Evolutionary conservation across 257 asterid genomes (phyloP).

Genomic region (Ocimum tenuiflorum): DNA sequence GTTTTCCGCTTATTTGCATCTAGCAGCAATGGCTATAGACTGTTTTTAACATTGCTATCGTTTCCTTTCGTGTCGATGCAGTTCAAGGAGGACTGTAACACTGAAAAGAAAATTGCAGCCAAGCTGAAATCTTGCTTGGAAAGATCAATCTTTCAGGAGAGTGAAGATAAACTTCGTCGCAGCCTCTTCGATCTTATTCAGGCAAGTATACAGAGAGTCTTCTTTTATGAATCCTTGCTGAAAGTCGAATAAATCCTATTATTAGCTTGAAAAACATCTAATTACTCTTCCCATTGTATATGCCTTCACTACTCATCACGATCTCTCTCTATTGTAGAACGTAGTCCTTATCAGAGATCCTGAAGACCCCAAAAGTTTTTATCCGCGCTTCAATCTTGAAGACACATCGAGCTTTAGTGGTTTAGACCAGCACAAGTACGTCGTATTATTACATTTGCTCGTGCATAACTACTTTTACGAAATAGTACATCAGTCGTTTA

Average conservation of each 20-base stretch:
- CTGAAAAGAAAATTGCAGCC: constrained; percentile 75
- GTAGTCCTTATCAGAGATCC: constrained; percentile 79
- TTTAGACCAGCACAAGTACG: constrained; percentile 71
- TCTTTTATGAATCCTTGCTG: neutral
- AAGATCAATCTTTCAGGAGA: constrained; percentile 52
- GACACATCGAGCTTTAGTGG: constrained; percentile 69
- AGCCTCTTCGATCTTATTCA: constrained; percentile 75
- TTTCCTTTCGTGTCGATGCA: constrained; percentile 21
- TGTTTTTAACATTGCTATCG: too few species aligned
- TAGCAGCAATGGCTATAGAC: too few species aligned
- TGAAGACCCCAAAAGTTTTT: constrained; percentile 67
- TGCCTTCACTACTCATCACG: too few species aligned
- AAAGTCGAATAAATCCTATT: neutral
- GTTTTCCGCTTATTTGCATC: too few species aligned
- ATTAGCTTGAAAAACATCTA: neutral
- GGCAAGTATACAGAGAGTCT: constrained; percentile 37
- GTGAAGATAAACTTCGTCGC: constrained; percentile 59
- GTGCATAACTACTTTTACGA: neutral
- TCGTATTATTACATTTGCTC: neutral
- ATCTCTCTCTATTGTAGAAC: constrained; percentile 41
- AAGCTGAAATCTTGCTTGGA: constrained; percentile 63
- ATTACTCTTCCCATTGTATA: too few species aligned
- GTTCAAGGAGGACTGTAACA: constrained; percentile 89
- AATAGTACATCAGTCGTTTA: too few species aligned
- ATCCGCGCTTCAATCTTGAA: constrained; percentile 93